phyloP scores from a whole-genome alignment of 78 protist species.

The Tieghemostelium lacteum region DNA sequence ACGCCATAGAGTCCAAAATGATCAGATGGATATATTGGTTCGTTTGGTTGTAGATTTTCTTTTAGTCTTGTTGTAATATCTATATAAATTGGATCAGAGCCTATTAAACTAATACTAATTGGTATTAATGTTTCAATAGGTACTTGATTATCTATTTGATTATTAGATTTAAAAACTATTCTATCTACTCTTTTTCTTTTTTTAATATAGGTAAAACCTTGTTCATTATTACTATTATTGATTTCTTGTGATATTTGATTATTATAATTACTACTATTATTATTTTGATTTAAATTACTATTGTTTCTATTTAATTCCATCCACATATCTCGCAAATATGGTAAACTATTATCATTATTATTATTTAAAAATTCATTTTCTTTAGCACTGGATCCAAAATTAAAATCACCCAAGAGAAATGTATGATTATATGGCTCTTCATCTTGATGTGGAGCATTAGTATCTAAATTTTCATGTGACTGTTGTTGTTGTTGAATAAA shows the following conservation, averaged over 20 bases:
- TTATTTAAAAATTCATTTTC: conserved; percentile 15
- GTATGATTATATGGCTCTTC: background rate
- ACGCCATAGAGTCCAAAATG: conserved; percentile 59
- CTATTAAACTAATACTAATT: background rate
- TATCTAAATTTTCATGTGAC: no score
- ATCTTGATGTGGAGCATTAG: no score
- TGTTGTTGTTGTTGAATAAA: background rate
- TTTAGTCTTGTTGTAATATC: background rate
- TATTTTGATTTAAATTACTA: conserved; percentile 16
- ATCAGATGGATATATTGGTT: conserved; percentile 52
- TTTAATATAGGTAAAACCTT: conserved; percentile 31
- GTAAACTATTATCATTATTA: background rate
- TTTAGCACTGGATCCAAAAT: conserved; percentile 20
- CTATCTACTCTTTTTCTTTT: conserved; percentile 35
- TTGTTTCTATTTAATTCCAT: background rate
- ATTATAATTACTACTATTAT: conserved; percentile 10
- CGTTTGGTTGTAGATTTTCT: conserved; percentile 25
- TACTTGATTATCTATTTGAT: background rate
- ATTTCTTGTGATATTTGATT: background rate
- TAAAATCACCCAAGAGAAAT: conserved; percentile 60
- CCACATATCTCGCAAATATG: no score
- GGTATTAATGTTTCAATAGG: background rate
- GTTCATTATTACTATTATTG: background rate
- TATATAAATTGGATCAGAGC: conserved; percentile 14
- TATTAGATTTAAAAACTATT: conserved; percentile 8